A percentile compares a stretch with the other conserved stretches of the same genome.
These are phyloP conservation scores for Aspergillus glaucus DNA, from an alignment of 2,329 filamentous ascomycete species.

Conservation along the genomic window DNA sequence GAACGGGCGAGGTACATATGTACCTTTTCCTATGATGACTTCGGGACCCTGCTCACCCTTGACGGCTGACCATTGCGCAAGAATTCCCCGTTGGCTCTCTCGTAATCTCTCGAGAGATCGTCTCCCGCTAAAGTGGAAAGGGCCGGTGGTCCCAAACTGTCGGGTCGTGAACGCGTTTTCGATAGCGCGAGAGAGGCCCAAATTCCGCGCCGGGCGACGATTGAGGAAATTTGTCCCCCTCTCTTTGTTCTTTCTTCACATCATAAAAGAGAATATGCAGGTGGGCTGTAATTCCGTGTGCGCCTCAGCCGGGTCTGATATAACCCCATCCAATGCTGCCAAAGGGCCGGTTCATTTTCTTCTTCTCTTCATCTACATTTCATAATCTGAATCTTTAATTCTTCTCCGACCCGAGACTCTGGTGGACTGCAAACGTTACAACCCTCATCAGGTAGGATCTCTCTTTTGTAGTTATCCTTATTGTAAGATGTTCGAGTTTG, in stretches of 20 bases:
- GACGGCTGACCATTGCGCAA: not conserved
- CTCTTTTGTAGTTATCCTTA: not conserved
- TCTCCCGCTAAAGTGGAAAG: not conserved
- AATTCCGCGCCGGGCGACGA: not conserved
- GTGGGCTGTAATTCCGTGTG: not conserved
- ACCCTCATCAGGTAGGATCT: not conserved
- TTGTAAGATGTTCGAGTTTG: not conserved
- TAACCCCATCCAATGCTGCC: slow-evolving; percentile 18
- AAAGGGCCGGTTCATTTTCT: slow-evolving; percentile 3
- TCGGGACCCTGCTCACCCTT: not conserved
- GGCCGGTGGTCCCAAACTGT: slow-evolving; percentile 14
- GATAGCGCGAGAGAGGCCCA: not conserved
- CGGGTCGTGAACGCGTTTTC: slow-evolving; percentile 18
- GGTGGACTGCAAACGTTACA: no score
- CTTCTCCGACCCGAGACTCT: no score
- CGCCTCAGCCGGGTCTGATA: slow-evolving; percentile 13
- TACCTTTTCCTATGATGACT: no score
- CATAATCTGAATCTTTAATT: not conserved
- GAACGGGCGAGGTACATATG: no score
- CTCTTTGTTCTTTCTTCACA: slow-evolving; percentile 4
- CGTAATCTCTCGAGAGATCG: not conserved
- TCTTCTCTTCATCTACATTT: slow-evolving; percentile 4
- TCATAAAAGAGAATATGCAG: not conserved
- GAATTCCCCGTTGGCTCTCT: not conserved
- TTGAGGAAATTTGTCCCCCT: slow-evolving; percentile 8